Evolutionary conservation across 108 stramenopile genomes (phyloP).

Genomic region (Mayamaea pseudoterrestris): DNA sequence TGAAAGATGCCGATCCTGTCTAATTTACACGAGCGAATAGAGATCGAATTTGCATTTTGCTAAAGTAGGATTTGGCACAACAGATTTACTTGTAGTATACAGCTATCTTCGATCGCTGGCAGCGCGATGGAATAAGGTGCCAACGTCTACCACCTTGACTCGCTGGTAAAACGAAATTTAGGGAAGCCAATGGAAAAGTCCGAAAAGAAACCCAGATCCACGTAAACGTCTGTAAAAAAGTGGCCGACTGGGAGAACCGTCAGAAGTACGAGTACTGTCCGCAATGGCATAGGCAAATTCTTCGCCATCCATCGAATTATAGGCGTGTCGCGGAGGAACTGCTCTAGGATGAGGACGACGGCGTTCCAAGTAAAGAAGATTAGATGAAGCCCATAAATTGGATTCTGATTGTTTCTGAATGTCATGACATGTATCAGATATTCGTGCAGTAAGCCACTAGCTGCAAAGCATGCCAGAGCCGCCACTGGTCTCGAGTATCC

Average conservation of each 20-base stretch:
- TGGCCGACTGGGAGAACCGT: constrained; percentile 37
- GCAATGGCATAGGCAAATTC: constrained; percentile 17
- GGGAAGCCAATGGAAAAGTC: constrained; percentile 21
- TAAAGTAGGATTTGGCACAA: no score
- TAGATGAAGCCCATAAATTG: constrained; percentile 22
- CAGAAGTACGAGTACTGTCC: constrained; percentile 25
- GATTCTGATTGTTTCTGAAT: constrained; percentile 2
- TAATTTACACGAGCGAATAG: no score
- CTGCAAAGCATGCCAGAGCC: constrained; percentile 26
- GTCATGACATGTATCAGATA: constrained; percentile 25
- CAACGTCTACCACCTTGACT: no score
- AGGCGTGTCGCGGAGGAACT: neutral
- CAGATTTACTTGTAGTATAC: no score
- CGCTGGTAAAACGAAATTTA: constrained; percentile 1
- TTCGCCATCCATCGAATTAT: neutral
- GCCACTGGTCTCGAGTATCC: constrained; percentile 17
- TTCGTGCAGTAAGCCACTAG: constrained; percentile 43
- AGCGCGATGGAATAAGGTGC: no score
- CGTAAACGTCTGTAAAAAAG: constrained; percentile 42
- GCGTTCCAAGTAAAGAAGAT: constrained; percentile 50
- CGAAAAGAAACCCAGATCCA: constrained; percentile 16
- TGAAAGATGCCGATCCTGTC: no score
- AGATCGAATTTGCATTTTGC: no score
- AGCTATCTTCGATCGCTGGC: no score
- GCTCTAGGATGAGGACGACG: constrained; percentile 28